Base-by-base conservation (phyloP, 306 rosid species). In the Alnus rubra region DNA sequence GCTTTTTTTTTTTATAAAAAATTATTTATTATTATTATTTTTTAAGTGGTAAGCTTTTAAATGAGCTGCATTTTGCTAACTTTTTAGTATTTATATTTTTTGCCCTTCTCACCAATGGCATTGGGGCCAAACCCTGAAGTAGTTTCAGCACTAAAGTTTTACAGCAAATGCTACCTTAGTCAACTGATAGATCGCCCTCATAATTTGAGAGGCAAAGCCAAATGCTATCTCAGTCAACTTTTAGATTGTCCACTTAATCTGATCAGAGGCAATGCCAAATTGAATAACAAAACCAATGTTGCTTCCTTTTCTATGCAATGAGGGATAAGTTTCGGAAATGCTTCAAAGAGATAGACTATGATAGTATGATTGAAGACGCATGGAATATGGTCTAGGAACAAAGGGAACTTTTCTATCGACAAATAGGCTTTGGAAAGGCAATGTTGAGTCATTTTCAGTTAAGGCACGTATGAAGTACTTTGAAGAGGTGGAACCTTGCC, bases 341-440 rank as follows among this genome's bases (percentile, higher is more conserved):
- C 82, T 54, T 48, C 53, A 23, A 23, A 23, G 28, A 23, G 28
- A 15, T 16, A 73, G 78, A 51, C 60, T 47, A 51, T 56, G 50
- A 47, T 78, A 73, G 89, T 45, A 45, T 58, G 60, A 44, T 81
- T 74, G 89, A 88, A 81, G 82, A 76, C 69, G 75, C 51, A 78
- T 58, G 48, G 74, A 75, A 76, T 79, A 83, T 70, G 74, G 63
- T 50, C 15, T 54, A 15, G 78, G 73, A 83, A 80, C 89, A 87
- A 89, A 83, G 72, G 75, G 81, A 87, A 85, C 80, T 76, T 80
- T 59, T 78, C 16, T 30, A 64, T 80, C 74, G 23, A 5, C 35
- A 70, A 50, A 62, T 62, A 45, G 63, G 60, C 70, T 53, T 23
- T 71, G 72, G 48, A 75, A 64, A 37, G 75, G 19, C 49, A 35